Evolutionary conservation across 2,329 filamentous ascomycete species (phyloP), one percentile per base, ranked within the genome.

Genomic region (Beauveria caledonica): DNA sequence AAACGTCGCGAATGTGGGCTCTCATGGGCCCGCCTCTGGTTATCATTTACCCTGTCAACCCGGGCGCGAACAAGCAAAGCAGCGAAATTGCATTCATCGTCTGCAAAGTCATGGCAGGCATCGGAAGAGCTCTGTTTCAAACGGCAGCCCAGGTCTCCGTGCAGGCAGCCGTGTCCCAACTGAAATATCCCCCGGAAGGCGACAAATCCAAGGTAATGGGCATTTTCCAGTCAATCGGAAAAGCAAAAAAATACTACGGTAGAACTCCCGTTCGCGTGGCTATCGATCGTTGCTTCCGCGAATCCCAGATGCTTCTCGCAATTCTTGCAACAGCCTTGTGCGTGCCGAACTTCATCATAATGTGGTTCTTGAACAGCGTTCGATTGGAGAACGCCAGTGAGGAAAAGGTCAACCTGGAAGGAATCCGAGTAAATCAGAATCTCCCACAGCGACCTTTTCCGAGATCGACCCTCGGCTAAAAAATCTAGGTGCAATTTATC

Each of bases 51-150:
- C 63, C 71, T 17, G 66, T 68, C 44, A 69, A 71, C 57, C 67
- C 66, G 59, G 58, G 59, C 19, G 61, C 68, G 17, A 58, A 67
- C 11, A 50, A 59, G 46, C 63, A 64, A 1, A 72, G 68, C 1
- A 73, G 66, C 48, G 72, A 74, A 57, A 69, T 68, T 0, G 67
- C 69, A 0, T 74, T 74, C 39, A 66, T 74, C n/a, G 68, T 70
- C 0, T 68, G 70, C 9, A 74, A 74, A 64, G 64, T 66, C 1
- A 65, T 71, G 0, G 68, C 72, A 15, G 72, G 73, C 11, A 65
- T 74, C 5, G 73, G 73, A 1, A 70, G 73, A 7, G 72, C 68
- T 1, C 72, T 73, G 44, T 72, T 66, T 48, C 70, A 72, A 58
- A 69, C 68, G 3, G 68, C 70, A 0, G 62, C 65, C 0, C 69